Base-by-base conservation (phyloP, 1,284 basidiomycete genomes). In the Ganoderma resinaceum region DNA sequence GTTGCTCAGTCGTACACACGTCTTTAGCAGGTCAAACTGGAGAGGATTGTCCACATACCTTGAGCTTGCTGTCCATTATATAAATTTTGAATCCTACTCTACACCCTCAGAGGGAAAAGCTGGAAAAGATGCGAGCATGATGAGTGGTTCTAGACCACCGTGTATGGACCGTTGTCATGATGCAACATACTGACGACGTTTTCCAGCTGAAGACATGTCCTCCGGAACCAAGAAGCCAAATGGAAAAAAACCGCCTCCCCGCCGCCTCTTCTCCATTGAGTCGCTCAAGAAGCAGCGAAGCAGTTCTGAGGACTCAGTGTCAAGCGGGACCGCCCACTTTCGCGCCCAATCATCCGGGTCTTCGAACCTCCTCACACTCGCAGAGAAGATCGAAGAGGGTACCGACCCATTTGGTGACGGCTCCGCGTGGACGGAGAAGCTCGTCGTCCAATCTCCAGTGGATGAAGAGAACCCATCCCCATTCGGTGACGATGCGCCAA, bases 231-330 rank as follows among this genome's bases (percentile, higher is more conserved):
- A 80, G 73, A 78, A 78, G 55, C 79, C 81, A 20, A 72, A 76
- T 23, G 77, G 77, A 3, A 72, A 76, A 31, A 74, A 78, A 60
- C 80, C 79, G 16, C 68, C 74, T 8, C 76, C 78, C 8, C 73
- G 77, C 66, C 78, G 79, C 4, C 71, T 81, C 8, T 79, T 80
- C 69, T 82, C 82, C 6, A 74, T 79, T 49, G 80, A 81, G 55
- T 77, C 77, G n/a, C 70, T 79, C 31, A 73, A 75, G 59, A 78
- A 73, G 46, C 70, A 74, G 31, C 73, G 74, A 38, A 72, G 72
- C n/a, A 69, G 67, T 58, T 73, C 72, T 0, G 75, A 75, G n/a
- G 61, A 70, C 7, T 66, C 70, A 3, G 53, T 67, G 18, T 61
- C 71, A 8, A 64, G 69, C 31, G 74, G 72, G 31, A 70, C 69